These are phyloP conservation scores for Toxoplasma gondii DNA, from an alignment of 169 alveolate genomes.

Conservation along the genomic window DNA sequence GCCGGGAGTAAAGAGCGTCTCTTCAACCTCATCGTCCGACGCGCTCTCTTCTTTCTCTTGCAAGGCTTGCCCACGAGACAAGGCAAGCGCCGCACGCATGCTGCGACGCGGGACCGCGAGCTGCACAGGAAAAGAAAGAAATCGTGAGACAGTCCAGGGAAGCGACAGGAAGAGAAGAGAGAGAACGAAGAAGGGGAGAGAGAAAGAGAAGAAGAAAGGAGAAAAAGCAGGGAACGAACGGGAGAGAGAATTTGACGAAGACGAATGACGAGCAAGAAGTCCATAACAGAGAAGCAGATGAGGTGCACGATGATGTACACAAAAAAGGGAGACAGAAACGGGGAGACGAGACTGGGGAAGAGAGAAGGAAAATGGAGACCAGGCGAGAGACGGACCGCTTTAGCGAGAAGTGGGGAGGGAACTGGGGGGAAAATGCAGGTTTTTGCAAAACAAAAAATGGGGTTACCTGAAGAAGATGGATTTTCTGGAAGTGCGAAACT, in stretches of 20 bases:
- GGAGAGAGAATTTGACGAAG: not conserved
- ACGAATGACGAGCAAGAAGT: not conserved
- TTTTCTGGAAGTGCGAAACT: conserved; percentile 21
- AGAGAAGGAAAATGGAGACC: not conserved
- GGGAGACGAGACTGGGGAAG: not conserved
- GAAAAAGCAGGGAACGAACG: not conserved
- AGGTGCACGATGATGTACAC: not conserved
- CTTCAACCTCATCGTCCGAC: not conserved
- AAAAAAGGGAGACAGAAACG: not conserved
- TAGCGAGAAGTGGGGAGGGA: not conserved
- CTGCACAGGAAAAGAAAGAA: not conserved
- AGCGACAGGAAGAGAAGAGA: conserved; percentile 22
- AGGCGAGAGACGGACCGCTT: not conserved
- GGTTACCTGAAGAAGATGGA: conserved; percentile 6
- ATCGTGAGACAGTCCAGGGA: not conserved
- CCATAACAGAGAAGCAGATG: not conserved
- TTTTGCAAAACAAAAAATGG: not conserved
- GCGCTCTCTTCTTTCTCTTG: too few species aligned
- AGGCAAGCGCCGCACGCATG: not conserved
- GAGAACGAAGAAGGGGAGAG: not conserved
- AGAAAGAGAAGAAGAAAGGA: not conserved
- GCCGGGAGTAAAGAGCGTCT: not conserved
- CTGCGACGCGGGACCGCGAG: not conserved
- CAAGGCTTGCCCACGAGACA: not conserved
- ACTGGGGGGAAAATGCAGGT: not conserved